Conservation (phyloP, 495 filamentous ascomycete species). For the Penicillium canescens region DNA sequence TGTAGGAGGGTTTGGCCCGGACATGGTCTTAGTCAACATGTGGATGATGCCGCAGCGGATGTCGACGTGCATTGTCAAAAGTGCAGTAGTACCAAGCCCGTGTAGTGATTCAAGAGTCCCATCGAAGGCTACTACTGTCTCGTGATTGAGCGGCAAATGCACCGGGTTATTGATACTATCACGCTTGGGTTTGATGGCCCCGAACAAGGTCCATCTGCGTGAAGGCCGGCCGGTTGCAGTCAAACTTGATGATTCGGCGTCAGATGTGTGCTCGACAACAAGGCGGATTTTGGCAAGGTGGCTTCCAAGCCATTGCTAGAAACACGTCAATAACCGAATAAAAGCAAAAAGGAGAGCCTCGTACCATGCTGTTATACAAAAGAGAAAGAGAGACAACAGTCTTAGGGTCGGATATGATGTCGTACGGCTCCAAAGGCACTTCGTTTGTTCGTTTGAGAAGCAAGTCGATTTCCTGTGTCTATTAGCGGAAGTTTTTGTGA, state of each 20-base stretch:
- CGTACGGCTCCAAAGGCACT: slow-evolving; percentile 64
- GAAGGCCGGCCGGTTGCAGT: slow-evolving; percentile 40
- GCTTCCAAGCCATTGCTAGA: slow-evolving; percentile 82
- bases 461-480: slow-evolving; percentile 59
- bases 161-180: slow-evolving; percentile 59
- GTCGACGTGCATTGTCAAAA: slow-evolving; percentile 85
- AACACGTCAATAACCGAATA: slow-evolving; percentile 16
- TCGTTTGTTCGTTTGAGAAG: slow-evolving; percentile 66
- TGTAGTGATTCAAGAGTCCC: slow-evolving; percentile 77
- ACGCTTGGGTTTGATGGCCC: slow-evolving; percentile 54
- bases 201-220: slow-evolving; percentile 80
- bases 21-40: slow-evolving; percentile 51
- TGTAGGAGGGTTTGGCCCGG: slow-evolving; percentile 42
- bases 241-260: slow-evolving; percentile 39
- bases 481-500: slow-evolving; percentile 3
- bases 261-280: slow-evolving; percentile 54
- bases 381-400: slow-evolving; percentile 80
- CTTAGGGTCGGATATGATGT: slow-evolving; percentile 88
- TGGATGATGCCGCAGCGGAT: slow-evolving; percentile 80
- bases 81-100: slow-evolving; percentile 69
- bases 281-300: slow-evolving; percentile 75
- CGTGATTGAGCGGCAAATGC: slow-evolving; percentile 85
- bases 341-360: background rate
- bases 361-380: slow-evolving; percentile 87
- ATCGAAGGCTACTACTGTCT: slow-evolving; percentile 84